Evolutionary conservation across 495 filamentous ascomycete species (phyloP), one percentile per base, ranked within the genome.

Genomic region (Penicillium lividum): DNA sequence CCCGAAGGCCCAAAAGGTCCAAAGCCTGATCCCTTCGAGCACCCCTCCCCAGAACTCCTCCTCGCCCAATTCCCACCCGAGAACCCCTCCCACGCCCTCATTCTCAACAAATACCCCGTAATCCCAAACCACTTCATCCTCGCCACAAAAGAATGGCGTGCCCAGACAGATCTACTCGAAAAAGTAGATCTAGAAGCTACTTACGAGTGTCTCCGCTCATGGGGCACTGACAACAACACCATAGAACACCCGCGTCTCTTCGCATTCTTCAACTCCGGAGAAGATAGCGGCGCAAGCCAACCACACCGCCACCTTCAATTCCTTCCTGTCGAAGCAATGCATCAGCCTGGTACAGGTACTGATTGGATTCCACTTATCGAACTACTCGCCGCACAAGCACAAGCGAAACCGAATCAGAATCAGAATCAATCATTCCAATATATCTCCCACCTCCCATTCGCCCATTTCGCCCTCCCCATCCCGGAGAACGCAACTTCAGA

Each of bases 241-340:
- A 27, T 31, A 8, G 18, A 38, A 0, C 22, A 34, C 18, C 38
- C 50, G 4, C 40, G 70, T 49, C 71, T 95, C 1, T 93, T 87
- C 64, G 89, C 85, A 11, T 95, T 94, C 71, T 95, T 92, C 78
- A 95, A 95, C 64, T 90, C 86, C 29, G 91, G 91, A 9, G 72
- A 81, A 1, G 78, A 87, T 50, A 90, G 86, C n/a, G 91, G 91
- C 0, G 89, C 90, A 5, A 89, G 85, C 53, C 90, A 95, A 70
- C 82, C 88, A 1, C 91, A 93, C 70, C 74, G 91, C 16, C 91
- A 95, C 64, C 57, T 95, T 3, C 90, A 95, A 67, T 84, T 95
- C 33, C 73, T 93, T 3, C 88, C 89, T 0, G 80, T 92, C 0
- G 82, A 85, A 47, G 71, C 78, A 5, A 93, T 93, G 89, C 73